Base-by-base conservation (phyloP, 352 stramenopile species). In the Phytophthora macrochlamydospora region DNA sequence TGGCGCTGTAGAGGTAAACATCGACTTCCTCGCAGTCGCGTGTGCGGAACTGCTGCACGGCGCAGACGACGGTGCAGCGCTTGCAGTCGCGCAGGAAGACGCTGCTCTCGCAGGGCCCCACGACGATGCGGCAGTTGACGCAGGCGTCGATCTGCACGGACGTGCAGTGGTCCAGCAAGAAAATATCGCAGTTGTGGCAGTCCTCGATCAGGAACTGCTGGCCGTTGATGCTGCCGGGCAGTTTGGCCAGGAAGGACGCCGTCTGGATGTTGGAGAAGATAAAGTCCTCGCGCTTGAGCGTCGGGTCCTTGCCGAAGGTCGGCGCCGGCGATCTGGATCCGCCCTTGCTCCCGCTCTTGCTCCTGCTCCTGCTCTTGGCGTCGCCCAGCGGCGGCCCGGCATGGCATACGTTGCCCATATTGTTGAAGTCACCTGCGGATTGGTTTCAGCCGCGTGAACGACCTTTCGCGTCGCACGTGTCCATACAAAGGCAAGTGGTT, bases 141-240 rank as follows among this genome's bases (percentile, higher is more conserved):
- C 82, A 94, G 37, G 75, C 73, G 62, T 94, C 84, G 59, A 94
- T 87, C 68, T 91, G 83, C 70, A 94, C 82, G 35, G 82, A 87
- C 56, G 81, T 83, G 73, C 79, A 91, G 65, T 91, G 69, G 61
- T 94, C 86, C 35, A 94, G 60, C 56, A 94, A 24, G 51, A 92
- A 93, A 55, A 94, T 86, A 40, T 92, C 81, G 60, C 84, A 93
- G 64, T 88, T 82, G 50, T 64, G 54, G 61, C 82, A 92, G 48
- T 87, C 71, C 44, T 94, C 84, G 49, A 94, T 71, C 55, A 94
- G 67, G 65, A 94, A 94, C 58, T 94, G 85, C 78, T 94, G 83
- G 46, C 85, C 85, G 50, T 83, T 85, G 61, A 94, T 77, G 52
- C 52, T 82, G 31, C 85, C 85, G 2, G 85, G 83, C 28, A 75